These are phyloP conservation scores for Leishmania tropica DNA, from an alignment of 208 protist genomes.

Conservation along the genomic window DNA sequence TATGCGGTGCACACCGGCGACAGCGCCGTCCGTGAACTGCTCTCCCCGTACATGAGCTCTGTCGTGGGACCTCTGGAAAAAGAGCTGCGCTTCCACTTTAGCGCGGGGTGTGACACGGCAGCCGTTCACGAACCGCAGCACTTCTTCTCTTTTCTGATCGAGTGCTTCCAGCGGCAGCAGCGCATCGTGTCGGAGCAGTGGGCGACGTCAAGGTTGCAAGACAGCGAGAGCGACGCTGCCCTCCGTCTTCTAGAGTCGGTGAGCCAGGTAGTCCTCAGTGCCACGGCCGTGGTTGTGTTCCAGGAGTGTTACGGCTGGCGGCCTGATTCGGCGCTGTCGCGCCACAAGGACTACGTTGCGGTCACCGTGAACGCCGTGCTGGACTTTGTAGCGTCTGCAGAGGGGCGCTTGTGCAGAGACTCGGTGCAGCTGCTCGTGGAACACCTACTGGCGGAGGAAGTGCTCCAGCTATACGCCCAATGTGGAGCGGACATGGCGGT, in stretches of 20 bases:
- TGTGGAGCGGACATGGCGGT: constrained; percentile 27
- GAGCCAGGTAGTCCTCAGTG: constrained; percentile 21
- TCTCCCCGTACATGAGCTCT: constrained; percentile 37
- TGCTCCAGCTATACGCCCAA: constrained; percentile 30
- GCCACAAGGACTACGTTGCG: constrained; percentile 23
- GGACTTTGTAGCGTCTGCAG: constrained; percentile 32
- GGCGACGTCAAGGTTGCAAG: neutral
- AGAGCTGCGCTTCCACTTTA: constrained; percentile 78
- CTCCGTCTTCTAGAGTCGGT: constrained; percentile 8
- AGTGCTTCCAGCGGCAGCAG: constrained; percentile 36
- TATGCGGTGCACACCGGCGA: constrained; percentile 10
- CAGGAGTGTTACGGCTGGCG: constrained; percentile 55
- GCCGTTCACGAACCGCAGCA: constrained; percentile 60
- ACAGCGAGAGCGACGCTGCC: neutral
- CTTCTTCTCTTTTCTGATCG: constrained; percentile 72
- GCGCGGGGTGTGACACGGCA: constrained; percentile 42
- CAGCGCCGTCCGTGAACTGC: constrained; percentile 15
- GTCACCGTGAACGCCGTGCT: constrained; percentile 46
- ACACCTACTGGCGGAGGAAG: constrained; percentile 30
- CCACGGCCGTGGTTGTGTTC: constrained; percentile 47
- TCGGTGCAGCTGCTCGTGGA: constrained; percentile 25
- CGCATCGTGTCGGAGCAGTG: constrained; percentile 8
- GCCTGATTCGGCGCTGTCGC: constrained; percentile 28
- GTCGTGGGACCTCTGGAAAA: constrained; percentile 50
- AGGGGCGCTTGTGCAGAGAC: constrained; percentile 19